Evolutionary conservation across 148 eudicot species (phyloP), one percentile per base, ranked within the genome.

Genomic region (Cornus controversa): DNA sequence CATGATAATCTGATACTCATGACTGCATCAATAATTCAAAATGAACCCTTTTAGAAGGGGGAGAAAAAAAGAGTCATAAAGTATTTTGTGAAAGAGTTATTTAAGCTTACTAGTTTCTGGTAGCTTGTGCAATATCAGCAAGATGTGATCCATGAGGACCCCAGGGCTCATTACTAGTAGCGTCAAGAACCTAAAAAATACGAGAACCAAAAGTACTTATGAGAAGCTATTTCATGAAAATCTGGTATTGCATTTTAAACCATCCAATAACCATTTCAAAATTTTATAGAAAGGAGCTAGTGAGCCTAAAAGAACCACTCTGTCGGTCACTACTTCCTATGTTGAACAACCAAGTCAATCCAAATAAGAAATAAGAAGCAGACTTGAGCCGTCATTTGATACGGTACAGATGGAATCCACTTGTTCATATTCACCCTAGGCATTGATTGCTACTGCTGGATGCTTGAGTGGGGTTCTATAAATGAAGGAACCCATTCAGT

Each of bases 151-250:
- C 99, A 86, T 93, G 98, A 75, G 99, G 97, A 77, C 99, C 99
- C 97, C 99, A 96, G 53, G 99, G 90, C 88, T 96, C 99, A 84
- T 96, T 96, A 87, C 99, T 93, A 73, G 99, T 96, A 69, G 99
- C 93, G 87, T 96, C 99, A 75, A 93, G 95, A 89, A 93, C 97
- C 98, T 96, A 79, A 72, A 82, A 54, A 72, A 57, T 28, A 16
- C 20, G 36, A 64, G 34, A 53, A 67, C 6, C 45, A 70, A 58
- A 66, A 31, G 2, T 50, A 62, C 13, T 70, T 63, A 15, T 45
- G 8, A 45, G 8, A 40, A 69, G 69, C 42, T n/a, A 53, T 22
- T 36, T 36, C 22, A 40, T 2, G 10, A 63, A 25, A 6, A 23
- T 36, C 50, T 23, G 70, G 62, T 73, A 74, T 14, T 36, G 76